Evolutionary conservation across 108 stramenopile species (phyloP), one percentile per base, ranked within the genome.

Genomic region (Mediolabrus comicus): DNA sequence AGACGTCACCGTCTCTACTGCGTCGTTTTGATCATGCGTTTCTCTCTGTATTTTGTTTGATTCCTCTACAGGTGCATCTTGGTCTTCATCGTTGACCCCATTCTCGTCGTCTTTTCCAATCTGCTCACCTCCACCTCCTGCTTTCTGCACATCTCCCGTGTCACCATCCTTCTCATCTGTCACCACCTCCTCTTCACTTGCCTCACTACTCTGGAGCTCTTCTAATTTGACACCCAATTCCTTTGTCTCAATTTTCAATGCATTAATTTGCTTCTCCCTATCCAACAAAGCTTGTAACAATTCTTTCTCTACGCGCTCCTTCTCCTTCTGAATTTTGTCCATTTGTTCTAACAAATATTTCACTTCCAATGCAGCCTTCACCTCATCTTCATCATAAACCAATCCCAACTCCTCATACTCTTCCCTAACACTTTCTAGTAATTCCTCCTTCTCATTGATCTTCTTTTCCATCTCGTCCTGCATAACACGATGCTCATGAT

Each of bases 231-330:
- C 30, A 28, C 71, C 79, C 64, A 61, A 67, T 9, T 61, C 63
- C 35, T 83, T 81, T 0, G 75, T 73, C 67, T 87, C 83, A n/a
- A 4, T 26, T 35, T 53, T 77, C 35, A 77, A 14, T 58, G 30
- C 64, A 65, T 62, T 59, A 62, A 76, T 72, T n/a, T 60, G 74
- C 65, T 77, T 85, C 54, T 86, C 90, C 49, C 72, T 79, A 28
- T 73, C 62, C 53, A 88, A 58, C 43, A 92, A 39, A 28, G 72
- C 79, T 41, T 82, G 83, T 81, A 89, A 76, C 24, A 89, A 67
- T 30, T 85, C 67, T 46, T 83, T 67, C 75, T 92, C 91, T 3
- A 84, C 74, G 25, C 78, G 57, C 1, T 68, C 66, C 62, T 80
- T 82, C 43, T 84, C 84, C 60, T 82, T 82, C 53, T 67, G 39